phyloP scores from a whole-genome alignment of 2,329 filamentous ascomycete species.

The Diaporthe batatas region DNA sequence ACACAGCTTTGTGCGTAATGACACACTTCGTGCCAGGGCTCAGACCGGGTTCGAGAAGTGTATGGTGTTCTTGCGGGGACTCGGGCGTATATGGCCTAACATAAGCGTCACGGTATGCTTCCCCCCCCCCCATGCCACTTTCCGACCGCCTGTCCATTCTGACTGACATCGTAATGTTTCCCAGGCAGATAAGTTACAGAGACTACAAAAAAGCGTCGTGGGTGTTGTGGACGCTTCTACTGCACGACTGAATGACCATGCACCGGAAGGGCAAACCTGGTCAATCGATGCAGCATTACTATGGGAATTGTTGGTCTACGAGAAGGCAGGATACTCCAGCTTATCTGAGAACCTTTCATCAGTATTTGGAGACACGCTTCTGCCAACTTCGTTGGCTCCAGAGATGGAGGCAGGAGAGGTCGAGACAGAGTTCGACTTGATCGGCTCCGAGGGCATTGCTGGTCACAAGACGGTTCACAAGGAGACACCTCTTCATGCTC shows the following conservation, averaged over 20 bases:
- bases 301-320: conserved; percentile 16
- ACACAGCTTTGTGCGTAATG: conserved; percentile 10
- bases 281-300: conserved; percentile 10
- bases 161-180: rapidly evolving
- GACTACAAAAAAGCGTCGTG: not conserved
- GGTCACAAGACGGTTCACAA: conserved; percentile 4
- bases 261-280: not conserved
- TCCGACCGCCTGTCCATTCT: not conserved
- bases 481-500: not conserved
- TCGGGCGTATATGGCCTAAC: conserved; percentile 13
- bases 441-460: conserved; percentile 7
- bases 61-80: not conserved
- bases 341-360: not conserved
- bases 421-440: not conserved
- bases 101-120: conserved; percentile 13
- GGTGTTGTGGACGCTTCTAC: not conserved
- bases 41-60: conserved; percentile 15
- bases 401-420: not conserved
- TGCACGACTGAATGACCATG: not conserved
- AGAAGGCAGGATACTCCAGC: not conserved
- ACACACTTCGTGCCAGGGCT: not conserved
- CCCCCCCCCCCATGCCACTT: rapidly evolving
- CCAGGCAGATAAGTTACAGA: not conserved
- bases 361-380: not conserved
- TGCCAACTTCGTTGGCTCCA: not conserved